Percentiles rank a stretch among this genome's conserved stretches.
phyloP scores from a whole-genome alignment of 2,329 filamentous ascomycete genomes.

The Trichoderma semiorbis region DNA sequence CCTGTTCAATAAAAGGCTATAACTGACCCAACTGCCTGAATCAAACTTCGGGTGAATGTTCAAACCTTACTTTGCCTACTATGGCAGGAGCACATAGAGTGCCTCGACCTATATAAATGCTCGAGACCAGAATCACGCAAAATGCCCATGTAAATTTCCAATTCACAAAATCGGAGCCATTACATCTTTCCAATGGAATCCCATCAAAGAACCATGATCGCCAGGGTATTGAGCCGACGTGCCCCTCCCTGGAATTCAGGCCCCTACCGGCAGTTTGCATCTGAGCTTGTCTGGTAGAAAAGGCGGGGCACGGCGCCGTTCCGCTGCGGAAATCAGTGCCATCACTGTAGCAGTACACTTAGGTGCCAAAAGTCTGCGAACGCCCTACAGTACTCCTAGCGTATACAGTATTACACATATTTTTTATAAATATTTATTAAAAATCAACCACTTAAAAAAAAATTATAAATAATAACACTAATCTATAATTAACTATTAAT shows the following conservation, averaged over 20 bases:
- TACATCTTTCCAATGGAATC: background rate
- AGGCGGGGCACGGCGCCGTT: conserved; percentile 7
- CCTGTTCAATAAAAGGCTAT: background rate
- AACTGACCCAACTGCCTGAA: background rate
- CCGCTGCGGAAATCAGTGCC: conserved; percentile 5
- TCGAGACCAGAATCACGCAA: background rate
- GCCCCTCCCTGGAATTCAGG: conserved; percentile 10
- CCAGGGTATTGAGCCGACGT: background rate
- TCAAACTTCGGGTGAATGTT: background rate
- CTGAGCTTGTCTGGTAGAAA: background rate
- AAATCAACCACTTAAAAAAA: no score
- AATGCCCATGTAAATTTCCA: background rate
- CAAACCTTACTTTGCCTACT: background rate
- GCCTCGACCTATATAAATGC: background rate
- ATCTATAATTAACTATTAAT: no score
- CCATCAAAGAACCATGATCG: background rate
- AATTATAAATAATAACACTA: no score
- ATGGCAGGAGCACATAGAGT: background rate
- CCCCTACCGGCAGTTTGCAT: background rate
- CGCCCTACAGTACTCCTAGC: no score
- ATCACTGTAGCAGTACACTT: background rate
- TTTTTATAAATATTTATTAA: no score
- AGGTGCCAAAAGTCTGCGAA: no score
- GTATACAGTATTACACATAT: no score
- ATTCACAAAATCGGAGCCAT: background rate